Conservation (phyloP, 768 basidiomycete species). For the Boletus pseudo-olivaceus region DNA sequence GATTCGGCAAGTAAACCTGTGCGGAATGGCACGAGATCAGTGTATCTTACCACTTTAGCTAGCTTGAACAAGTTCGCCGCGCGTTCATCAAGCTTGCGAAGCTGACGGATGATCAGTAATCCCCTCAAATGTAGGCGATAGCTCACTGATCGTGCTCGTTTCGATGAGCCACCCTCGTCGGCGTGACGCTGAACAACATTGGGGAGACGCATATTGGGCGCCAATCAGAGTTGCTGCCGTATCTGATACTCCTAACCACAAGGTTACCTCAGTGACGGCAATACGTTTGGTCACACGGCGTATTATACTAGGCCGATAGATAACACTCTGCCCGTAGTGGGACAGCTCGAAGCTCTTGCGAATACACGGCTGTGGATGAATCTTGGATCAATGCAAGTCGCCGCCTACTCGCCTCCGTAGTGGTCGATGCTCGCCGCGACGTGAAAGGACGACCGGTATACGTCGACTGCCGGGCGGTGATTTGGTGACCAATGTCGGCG, state of each 20-base stretch:
- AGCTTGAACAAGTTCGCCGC: background rate
- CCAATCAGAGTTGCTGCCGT: background rate
- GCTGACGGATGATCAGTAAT: slow-evolving; percentile 2
- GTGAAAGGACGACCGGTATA: background rate
- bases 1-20: background rate
- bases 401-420: background rate
- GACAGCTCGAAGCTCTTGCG: background rate
- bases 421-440: background rate
- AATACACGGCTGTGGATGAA: background rate
- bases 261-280: no score
- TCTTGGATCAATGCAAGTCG: background rate
- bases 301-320: no score
- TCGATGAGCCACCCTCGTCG: background rate
- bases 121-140: background rate
- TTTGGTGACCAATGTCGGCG: background rate
- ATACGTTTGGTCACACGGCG: no score
- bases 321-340: background rate
- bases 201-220: background rate
- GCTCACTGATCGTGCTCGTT: background rate
- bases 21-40: background rate
- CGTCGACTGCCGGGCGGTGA: background rate
- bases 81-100: background rate
- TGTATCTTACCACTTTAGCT: background rate
- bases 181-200: background rate
- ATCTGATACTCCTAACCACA: no score